These are phyloP conservation scores for Neocucurbitaria cava DNA, from an alignment of 2,329 filamentous ascomycete species.

Conservation along the genomic window DNA sequence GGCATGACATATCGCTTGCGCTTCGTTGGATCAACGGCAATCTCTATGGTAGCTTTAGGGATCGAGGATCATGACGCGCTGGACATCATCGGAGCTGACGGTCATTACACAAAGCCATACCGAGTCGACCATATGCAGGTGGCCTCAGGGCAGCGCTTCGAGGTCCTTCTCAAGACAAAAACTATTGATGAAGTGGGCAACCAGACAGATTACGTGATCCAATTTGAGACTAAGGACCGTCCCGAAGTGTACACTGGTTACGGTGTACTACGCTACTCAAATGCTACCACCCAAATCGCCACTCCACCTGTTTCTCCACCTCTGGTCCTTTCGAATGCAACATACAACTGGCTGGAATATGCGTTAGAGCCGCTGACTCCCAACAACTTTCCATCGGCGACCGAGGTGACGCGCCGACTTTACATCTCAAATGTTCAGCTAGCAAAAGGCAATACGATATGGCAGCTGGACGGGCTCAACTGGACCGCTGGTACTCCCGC, in stretches of 20 bases:
- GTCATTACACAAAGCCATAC: conserved; percentile 58
- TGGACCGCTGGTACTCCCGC: conserved; percentile 21
- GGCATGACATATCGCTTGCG: conserved; percentile 68
- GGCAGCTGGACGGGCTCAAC: conserved; percentile 32
- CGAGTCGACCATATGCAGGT: conserved; percentile 61
- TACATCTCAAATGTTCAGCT: conserved; percentile 38
- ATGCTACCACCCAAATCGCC: conserved; percentile 4
- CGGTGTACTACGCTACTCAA: conserved; percentile 54
- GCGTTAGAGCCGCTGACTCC: conserved; percentile 42
- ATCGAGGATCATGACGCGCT: conserved; percentile 65
- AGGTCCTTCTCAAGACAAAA: conserved; percentile 63
- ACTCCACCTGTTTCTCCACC: conserved; percentile 28
- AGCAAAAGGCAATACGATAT: conserved; percentile 22
- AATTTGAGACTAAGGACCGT: conserved; percentile 60
- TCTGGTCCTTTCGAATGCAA: conserved; percentile 39
- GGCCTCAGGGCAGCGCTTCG: conserved; percentile 67
- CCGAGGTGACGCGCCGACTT: conserved; percentile 45
- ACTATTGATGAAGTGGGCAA: conserved; percentile 52
- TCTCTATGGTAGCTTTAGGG: conserved; percentile 62
- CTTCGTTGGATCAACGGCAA: conserved; percentile 63
- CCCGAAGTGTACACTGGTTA: conserved; percentile 56
- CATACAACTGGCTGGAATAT: conserved; percentile 50
- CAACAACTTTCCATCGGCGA: conserved; percentile 41
- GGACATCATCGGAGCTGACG: conserved; percentile 67
- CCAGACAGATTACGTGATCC: conserved; percentile 52